Conservation (phyloP, 2,329 filamentous ascomycete genomes). For the Ophiostoma sp. region DNA sequence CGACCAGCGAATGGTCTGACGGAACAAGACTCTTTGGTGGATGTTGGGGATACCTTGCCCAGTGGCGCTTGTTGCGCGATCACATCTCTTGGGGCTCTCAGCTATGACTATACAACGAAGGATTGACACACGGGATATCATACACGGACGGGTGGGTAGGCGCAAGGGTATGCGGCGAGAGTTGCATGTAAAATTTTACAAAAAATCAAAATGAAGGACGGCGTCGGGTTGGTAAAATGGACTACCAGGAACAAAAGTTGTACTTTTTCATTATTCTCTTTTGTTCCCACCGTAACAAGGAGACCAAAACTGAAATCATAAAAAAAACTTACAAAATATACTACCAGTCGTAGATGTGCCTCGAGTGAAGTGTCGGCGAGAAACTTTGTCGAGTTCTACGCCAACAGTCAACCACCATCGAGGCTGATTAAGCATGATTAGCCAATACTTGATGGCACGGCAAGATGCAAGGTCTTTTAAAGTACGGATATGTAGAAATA, state of each 20-base stretch:
- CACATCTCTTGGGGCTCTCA: not conserved
- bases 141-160: not conserved
- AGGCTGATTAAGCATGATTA: not conserved
- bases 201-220: constrained; percentile 3
- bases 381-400: not conserved
- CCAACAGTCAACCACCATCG: not conserved
- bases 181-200: not conserved
- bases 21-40: not conserved
- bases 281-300: not conserved
- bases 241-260: constrained; percentile 7
- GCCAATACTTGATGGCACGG: not conserved
- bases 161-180: not conserved
- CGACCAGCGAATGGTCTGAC: no score
- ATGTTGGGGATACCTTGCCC: not conserved
- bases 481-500: no score
- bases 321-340: not conserved
- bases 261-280: not conserved
- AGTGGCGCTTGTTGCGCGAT: not conserved
- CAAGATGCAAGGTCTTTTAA: not conserved
- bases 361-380: not conserved
- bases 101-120: not conserved
- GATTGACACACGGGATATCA: not conserved
- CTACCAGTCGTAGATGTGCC: not conserved
- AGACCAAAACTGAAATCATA: constrained; percentile 19
- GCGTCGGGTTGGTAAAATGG: constrained; percentile 7